Evolutionary conservation across 2,329 filamentous ascomycete species (phyloP), one percentile per base, ranked within the genome.

Genomic region (Epichloe gansuensis): DNA sequence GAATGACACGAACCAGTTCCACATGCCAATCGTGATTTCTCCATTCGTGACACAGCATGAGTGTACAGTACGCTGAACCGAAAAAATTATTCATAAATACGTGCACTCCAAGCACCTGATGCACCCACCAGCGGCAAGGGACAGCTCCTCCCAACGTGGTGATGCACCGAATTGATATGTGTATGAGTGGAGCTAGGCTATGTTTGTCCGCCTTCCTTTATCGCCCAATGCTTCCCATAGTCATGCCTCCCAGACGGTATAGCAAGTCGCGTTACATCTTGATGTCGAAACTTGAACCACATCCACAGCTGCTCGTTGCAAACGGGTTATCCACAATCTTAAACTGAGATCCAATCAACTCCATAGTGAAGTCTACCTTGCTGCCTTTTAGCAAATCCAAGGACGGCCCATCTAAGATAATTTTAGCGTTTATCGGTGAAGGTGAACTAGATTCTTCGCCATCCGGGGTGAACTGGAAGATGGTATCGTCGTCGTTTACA

Each of bases 261-360:
- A 9, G 40, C 17, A 27, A 47, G 41, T 8, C 17, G 31, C 27
- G 8, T 57, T 70, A 83, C 66, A 78, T 69, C 65, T 90, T 89
- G 58, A 97, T 89, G 70, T 97, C 93, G 69, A 98, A 98, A 66
- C 91, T 97, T 15, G 91, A 96, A 7, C 93, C 93, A 68, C 93
- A 98, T 1, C 93, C 93, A 72, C 93, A 98, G 66, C 87, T 95
- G 69, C 90, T 97, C 53, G 86, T 89, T 4, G 93, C 93, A 41
- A 82, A 74, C 0, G 93, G 93, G 63, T 97, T 98, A 61, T 95
- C 90, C 55, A 89, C 84, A 63, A 98, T 89, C 75, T 95, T 95
- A 69, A 98, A 98, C 71, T 97, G 90, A 1, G 75, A 78, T 11
- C 75, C 75, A 63, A 96, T 96, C 69, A 98, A 73, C 72, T 97